A percentile compares a stretch with the other conserved stretches of the same genome.
Evolutionary conservation across 2,329 filamentous ascomycete species (phyloP).

Genomic region (Nannizzia gypsea): DNA sequence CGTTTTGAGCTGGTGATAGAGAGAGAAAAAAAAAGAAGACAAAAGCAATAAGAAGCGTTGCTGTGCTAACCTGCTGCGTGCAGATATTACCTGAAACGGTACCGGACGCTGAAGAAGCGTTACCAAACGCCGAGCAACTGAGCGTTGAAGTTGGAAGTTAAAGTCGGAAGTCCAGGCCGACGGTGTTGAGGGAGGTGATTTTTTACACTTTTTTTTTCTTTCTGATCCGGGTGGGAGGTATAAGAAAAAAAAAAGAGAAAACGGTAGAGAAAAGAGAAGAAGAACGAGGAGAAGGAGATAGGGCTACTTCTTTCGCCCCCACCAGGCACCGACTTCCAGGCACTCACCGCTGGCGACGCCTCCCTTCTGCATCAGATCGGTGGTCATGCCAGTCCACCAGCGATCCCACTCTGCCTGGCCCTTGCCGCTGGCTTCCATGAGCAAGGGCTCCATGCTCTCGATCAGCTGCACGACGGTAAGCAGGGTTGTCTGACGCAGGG

Average conservation of each 20-base stretch:
- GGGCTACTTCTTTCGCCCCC: constrained; percentile 44
- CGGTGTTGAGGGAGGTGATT: neutral
- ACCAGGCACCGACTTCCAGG: constrained; percentile 56
- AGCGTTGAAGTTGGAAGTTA: neutral
- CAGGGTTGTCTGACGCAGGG: constrained; percentile 67
- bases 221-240: too few relatives aligned
- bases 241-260: too few relatives aligned
- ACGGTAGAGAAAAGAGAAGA: too few relatives aligned
- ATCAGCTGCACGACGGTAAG: constrained; percentile 72
- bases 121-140: constrained; percentile 45
- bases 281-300: neutral
- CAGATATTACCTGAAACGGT: constrained; percentile 86
- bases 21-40: neutral
- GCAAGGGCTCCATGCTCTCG: constrained; percentile 68
- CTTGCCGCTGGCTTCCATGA: constrained; percentile 74
- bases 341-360: constrained; percentile 77
- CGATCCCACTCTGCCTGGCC: constrained; percentile 84
- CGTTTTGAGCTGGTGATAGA: neutral
- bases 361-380: constrained; percentile 65
- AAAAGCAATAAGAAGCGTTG: neutral
- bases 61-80: neutral
- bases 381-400: constrained; percentile 81
- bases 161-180: neutral
- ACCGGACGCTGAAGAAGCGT: constrained; percentile 70
- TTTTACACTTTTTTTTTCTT: neutral